Evolutionary conservation across 805 yeast genomes (phyloP), one percentile per base, ranked within the genome.

Genomic region (Millerago galiae): DNA sequence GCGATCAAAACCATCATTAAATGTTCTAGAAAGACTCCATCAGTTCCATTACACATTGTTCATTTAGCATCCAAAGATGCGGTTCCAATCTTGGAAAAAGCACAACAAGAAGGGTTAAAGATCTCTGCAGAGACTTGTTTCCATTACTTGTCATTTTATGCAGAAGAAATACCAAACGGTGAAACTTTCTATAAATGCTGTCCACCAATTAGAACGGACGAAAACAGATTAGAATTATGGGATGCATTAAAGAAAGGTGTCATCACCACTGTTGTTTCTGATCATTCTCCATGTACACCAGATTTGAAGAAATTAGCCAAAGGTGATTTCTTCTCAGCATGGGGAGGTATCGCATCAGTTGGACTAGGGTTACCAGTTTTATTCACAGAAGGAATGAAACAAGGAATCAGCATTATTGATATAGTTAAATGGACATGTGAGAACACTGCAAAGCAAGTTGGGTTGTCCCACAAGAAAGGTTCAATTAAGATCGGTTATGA

Each of bases 261-360:
- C 27, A 81, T 90, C 46, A 75, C 85, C 13, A 80, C 96, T 3
- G 95, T 90, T 5, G 97, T 91, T 7, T 84, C 95, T 11, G 98
- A 90, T 61, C 98, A 90, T 63, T 86, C 96, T 4, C 98, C 97
- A 3, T 90, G 98, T 64, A 87, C 96, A 0, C 95, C 97, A 0
- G 87, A 87, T 46, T 69, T 90, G 55, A 90, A 90, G 62, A 84
- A 86, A 17, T 68, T 88, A 40, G 82, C 78, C 10, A 71, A 77
- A 46, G 96, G 96, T 33, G 95, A 90, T 59, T 90, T 90, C 60
- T 78, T 90, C 53, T 75, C 81, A 29, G 95, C 97, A 2, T 90
- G 98, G 98, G 98, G 97, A 29, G 98, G 98, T 9, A 88, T 90
- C 33, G 74, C 95, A 2, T 85, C 95, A 1, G 95, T 90, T 27